Base-by-base conservation (phyloP, 148 eudicot genomes). In the Rhododendron simsii region DNA sequence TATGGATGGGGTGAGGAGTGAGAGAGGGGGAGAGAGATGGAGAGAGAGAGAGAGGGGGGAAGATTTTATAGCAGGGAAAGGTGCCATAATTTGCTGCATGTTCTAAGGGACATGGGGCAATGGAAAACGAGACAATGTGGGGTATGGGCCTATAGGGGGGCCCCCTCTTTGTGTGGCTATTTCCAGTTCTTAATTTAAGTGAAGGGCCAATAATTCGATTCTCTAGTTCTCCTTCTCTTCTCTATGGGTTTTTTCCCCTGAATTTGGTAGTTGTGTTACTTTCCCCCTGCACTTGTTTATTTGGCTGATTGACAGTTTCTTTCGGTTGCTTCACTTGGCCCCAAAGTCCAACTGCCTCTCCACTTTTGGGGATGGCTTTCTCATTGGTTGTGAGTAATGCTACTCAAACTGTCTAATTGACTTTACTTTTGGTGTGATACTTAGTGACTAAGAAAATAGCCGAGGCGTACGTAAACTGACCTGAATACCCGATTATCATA, bases 41-140 rank as follows among this genome's bases (percentile, higher is more conserved):
- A 28, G 63, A 50, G 86, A 18, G 61, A 18, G 61, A 12, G 67
- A 12, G 67, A 45, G 63, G 26, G 53, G 80, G 81, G 81, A 73
- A 71, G 83, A 84, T 83, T 84, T 91, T 91, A 85, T 86, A 91
- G 91, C n/a, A 83, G 83, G 91, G 81, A 90, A 88, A 91, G 83
- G 53, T 86, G 90, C 91, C 95, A 91, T 89, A 92, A 94, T 88
- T 92, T 91, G 79, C 87, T 94, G 93, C 96, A 94, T 92, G 95
- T 93, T 94, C 81, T 87, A 89, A 89, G 96, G 96, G 94, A 90
- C 94, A 93, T 78, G 82, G 86, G 88, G 87, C 78, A 90, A 89
- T 90, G 92, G 89, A 87, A 91, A 84, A 87, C 86, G 88, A 87
- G 91, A 91, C 91, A 89, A 82, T 81, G 87, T 87, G 91, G 83